Evolutionary conservation across 2,329 filamentous ascomycete genomes (phyloP).

Genomic region (Blastomyces silverae): DNA sequence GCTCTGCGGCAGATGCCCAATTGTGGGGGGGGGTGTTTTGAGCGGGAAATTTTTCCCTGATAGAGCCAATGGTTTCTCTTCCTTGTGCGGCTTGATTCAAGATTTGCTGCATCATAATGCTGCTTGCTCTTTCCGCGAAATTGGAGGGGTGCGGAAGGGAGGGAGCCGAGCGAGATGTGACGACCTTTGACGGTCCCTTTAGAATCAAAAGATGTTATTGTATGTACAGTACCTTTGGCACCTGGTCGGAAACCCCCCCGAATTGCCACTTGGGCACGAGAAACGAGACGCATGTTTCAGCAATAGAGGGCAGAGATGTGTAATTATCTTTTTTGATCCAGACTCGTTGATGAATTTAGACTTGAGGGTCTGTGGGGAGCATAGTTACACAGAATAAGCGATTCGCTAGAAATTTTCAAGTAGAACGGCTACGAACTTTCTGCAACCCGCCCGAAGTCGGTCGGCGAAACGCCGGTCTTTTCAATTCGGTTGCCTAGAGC

Average conservation of each 20-base stretch:
- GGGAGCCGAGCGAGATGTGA: neutral
- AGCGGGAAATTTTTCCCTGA: neutral
- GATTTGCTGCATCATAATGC: neutral
- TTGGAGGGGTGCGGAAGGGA: neutral
- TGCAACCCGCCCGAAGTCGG: neutral
- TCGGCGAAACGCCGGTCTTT: neutral
- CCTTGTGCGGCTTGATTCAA: neutral
- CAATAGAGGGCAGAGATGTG: neutral
- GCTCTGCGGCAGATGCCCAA: neutral
- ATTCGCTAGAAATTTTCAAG: neutral
- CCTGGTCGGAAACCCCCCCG: neutral
- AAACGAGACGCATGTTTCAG: neutral
- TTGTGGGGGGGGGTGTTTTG: constrained; percentile 1
- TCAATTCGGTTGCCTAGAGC: neutral
- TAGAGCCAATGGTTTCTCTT: neutral
- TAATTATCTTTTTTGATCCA: neutral
- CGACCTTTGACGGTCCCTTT: neutral
- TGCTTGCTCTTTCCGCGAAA: neutral
- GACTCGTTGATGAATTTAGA: neutral
- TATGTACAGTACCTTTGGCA: neutral
- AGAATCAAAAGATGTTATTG: neutral
- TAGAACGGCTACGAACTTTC: neutral
- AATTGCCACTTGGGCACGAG: neutral
- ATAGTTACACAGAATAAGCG: neutral
- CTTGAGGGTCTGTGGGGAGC: neutral